Base-by-base conservation (phyloP, 352 stramenopile genomes). In the Thalassiosira livingstoniorum region DNA sequence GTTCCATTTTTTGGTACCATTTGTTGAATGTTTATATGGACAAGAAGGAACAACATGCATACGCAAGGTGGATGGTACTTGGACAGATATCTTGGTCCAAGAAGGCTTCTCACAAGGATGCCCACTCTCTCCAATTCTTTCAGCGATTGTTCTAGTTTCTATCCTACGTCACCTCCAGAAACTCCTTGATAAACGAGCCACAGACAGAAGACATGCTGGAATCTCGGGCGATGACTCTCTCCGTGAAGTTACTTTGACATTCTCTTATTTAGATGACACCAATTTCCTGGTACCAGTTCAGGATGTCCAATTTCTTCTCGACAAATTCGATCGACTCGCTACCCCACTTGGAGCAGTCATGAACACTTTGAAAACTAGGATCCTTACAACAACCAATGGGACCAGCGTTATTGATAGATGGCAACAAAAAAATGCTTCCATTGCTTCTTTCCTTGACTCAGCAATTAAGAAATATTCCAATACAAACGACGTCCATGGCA, bases 61-160 rank as follows among this genome's bases (percentile, higher is more conserved):
- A 15, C 51, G 37, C 25, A 74, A 34, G 60, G 31, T 39, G 18
- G 45, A 74, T 11, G 45, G 62, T 13, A 31, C n/a, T 18, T 80
- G 62, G 73, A 18, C 2, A 25, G 43, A 2, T 23, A n/a, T 75
- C 11, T 27, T 23, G 7, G 58, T 80, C 34, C 10, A 67, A 5
- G 62, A 80, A 63, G 73, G 73, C 0, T 23, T 80, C 21, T 53
- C 18, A 5, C 70, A 78, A 71, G 70, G 70, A 0, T 78, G 70
- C 58, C 58, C 70, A 23, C 5, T 23, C 4, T 78, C 58, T 29
- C 57, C 58, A 0, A 68, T 78, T 4, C 43, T 71, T 71, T 57
- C 70, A 18, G 35, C 70, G 3, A 7, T 78, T 1, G 42, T 78
- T 0, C 42, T 78, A 2, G 25, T 61, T n/a, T 2, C 11, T 13